Base-by-base conservation (phyloP, 2,329 filamentous ascomycete genomes). In the Fusarium albosuccineum region DNA sequence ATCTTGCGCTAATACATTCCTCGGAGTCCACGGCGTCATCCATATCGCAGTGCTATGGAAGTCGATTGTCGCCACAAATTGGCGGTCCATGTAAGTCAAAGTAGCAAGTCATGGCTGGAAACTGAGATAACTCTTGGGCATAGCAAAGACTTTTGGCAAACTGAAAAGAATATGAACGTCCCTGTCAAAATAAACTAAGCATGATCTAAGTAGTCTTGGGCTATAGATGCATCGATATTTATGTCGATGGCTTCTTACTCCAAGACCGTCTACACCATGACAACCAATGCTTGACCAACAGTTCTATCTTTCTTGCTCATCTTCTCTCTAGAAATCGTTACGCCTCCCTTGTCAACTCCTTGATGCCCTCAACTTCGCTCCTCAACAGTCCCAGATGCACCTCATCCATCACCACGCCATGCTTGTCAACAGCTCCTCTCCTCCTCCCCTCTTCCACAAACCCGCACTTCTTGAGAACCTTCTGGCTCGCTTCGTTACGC, bases 401-500 rank as follows among this genome's bases (percentile, higher is more conserved):
- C 14, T 80, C 66, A 62, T 83, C 83, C 46, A 78, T 60, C 7
- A 81, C 50, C 53, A 68, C 57, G 0, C 82, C 83, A 33, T 78
- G 52, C 74, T 86, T 87, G 62, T 77, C 76, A 9, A 76, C 67
- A 0, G 81, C 79, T 37, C 76, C 76, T 59, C 83, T 77, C 69
- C 76, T 76, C 30, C 74, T 70, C 1, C 84, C 84, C 70, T 87
- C 85, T 14, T 73, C 67, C 33, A 75, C 66, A 44, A 81, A 86
- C 1, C 83, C 83, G 6, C 70, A 74, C 59, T 80, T 82, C 57
- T 69, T 70, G 42, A 87, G 62, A n/a, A 86, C 81, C 40, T 64
- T 74, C 40, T 66, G 67, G 49, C 84, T 86, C 4, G 60, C 80
- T n/a, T 41, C 36, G 53, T 87, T 87, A 5, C 51, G 68, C 5